A percentile compares a stretch with the other conserved stretches of the same genome.
Conservation (phyloP, 495 filamentous ascomycete genomes). For the Choiromyces venosus region DNA sequence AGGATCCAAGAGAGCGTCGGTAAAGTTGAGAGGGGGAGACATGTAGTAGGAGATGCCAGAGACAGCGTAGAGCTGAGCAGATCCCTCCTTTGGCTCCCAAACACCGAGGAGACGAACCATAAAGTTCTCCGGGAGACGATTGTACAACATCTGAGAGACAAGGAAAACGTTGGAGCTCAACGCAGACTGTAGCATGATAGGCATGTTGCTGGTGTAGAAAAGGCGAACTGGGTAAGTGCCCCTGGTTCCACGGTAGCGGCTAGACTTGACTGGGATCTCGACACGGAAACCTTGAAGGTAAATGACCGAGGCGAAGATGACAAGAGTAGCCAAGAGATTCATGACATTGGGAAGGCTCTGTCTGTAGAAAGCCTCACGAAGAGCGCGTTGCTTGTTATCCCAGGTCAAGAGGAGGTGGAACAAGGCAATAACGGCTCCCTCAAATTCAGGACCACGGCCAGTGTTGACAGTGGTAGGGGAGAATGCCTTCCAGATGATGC, state of each 20-base stretch:
- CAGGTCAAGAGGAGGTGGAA: constrained; percentile 98
- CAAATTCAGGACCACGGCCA: constrained; percentile 96
- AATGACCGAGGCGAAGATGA: constrained; percentile 95
- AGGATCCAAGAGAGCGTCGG: constrained; percentile 88
- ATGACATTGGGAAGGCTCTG: constrained; percentile 99
- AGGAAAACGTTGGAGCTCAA: constrained; percentile 99
- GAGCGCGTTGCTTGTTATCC: constrained; percentile 95
- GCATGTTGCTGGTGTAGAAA: constrained; percentile 91
- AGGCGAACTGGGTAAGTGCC: constrained; percentile 74
- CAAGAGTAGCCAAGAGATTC: constrained; percentile 89
- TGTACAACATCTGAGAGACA: constrained; percentile 98
- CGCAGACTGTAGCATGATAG: constrained; percentile 98
- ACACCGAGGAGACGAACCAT: constrained; percentile 93
- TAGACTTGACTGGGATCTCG: constrained; percentile 99
- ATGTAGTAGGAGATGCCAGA: constrained; percentile 98
- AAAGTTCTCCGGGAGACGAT: constrained; percentile 95
- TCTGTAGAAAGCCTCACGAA: constrained; percentile 97
- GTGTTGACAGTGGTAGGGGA: constrained; percentile 99
- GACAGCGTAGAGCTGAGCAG: constrained; percentile 84
- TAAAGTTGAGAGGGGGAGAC: constrained; percentile 96
- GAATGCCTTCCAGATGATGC: constrained; percentile 99
- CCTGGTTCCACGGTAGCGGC: constrained; percentile 96
- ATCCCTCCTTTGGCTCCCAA: constrained; percentile 96
- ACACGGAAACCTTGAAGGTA: constrained; percentile 99
- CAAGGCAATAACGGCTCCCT: constrained; percentile 96